phyloP scores from a whole-genome alignment of 306 rosid species.

The Prunus mira region DNA sequence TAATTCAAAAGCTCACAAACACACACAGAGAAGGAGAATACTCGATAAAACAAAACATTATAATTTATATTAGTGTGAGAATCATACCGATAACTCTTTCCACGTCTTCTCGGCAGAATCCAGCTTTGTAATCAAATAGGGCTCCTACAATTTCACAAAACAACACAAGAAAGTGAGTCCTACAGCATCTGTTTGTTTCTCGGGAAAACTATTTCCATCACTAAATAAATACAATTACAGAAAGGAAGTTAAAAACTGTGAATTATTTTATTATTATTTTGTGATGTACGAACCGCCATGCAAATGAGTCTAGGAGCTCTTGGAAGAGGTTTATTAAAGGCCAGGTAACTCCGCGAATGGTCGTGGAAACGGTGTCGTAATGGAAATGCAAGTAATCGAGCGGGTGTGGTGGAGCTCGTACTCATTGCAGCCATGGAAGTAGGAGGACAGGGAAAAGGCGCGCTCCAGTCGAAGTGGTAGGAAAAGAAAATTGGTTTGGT shows the following conservation, averaged over 20 bases:
- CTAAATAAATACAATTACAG: neutral
- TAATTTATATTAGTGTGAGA: neutral
- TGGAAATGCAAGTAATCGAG: conserved; percentile 41
- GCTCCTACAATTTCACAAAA: conserved; percentile 55
- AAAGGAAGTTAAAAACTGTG: neutral
- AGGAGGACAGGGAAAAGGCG: neutral
- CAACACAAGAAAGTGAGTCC: conserved; percentile 6
- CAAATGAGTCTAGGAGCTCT: conserved; percentile 53
- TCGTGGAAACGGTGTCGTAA: conserved; percentile 31
- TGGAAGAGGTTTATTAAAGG: conserved; percentile 28
- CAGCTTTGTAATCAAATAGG: conserved; percentile 76
- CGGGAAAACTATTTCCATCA: neutral
- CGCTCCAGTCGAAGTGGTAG: neutral
- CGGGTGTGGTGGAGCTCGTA: conserved; percentile 47
- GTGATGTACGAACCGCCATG: conserved; percentile 70
- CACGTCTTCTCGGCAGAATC: conserved; percentile 95
- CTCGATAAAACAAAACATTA: neutral
- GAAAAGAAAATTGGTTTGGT: neutral
- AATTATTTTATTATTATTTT: neutral
- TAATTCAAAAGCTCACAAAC: neutral
- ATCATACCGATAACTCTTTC: conserved; percentile 85
- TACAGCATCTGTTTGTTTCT: neutral
- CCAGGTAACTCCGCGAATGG: conserved; percentile 31
- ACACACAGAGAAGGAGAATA: neutral
- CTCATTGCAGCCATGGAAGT: conserved; percentile 34